A percentile compares a stretch with the other conserved stretches of the same genome.
phyloP scores from a whole-genome alignment of 768 basidiomycete genomes.

The Podaxis sp. region DNA sequence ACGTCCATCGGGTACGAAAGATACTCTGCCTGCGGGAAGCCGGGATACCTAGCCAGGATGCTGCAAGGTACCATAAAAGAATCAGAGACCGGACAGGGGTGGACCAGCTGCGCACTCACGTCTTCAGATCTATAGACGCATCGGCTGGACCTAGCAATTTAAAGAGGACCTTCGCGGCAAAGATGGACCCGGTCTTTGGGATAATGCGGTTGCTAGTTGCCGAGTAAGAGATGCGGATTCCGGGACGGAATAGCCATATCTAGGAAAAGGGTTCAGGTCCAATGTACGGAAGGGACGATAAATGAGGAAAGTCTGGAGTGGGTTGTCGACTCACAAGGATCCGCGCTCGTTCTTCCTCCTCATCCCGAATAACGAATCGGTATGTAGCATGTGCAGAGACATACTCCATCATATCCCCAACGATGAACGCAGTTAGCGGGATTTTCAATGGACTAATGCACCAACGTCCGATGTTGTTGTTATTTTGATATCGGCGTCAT shows the following conservation, averaged over 20 bases:
- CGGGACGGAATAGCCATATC: constrained; percentile 97
- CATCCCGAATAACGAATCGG: constrained; percentile 86
- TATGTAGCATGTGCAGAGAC: constrained; percentile 92
- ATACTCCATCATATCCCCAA: constrained; percentile 89
- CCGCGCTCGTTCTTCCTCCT: constrained; percentile 78
- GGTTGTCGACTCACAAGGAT: constrained; percentile 64
- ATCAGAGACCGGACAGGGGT: not conserved
- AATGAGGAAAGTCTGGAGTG: not conserved
- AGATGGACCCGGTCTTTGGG: constrained; percentile 59
- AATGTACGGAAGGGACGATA: not conserved
- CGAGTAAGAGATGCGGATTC: constrained; percentile 75
- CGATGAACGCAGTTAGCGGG: constrained; percentile 85
- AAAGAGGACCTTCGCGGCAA: constrained; percentile 84
- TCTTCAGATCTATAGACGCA: constrained; percentile 49
- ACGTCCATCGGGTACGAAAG: constrained; percentile 80
- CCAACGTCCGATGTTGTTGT: not conserved
- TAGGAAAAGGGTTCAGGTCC: constrained; percentile 26
- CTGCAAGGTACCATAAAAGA: constrained; percentile 29
- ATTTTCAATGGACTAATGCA: constrained; percentile 39
- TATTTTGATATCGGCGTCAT: not conserved
- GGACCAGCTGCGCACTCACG: constrained; percentile 33
- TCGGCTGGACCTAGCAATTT: constrained; percentile 70
- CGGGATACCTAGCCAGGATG: constrained; percentile 68
- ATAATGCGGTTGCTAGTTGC: constrained; percentile 53
- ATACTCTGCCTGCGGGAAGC: constrained; percentile 87